Base-by-base conservation (phyloP, 805 yeast species). In the Jamesozyma gamospora region DNA sequence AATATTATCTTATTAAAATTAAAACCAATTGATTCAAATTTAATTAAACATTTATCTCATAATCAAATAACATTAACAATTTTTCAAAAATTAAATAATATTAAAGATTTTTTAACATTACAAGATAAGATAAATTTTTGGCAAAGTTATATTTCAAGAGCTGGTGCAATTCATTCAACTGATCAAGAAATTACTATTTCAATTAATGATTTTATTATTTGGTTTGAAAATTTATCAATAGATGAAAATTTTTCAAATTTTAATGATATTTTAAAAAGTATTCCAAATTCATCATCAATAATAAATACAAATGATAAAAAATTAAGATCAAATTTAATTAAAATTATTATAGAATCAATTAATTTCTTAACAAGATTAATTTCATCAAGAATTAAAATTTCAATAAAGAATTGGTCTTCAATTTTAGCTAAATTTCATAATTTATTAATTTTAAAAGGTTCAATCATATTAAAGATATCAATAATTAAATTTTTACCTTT, bases 141-240 rank as follows among this genome's bases (percentile, higher is more conserved):
- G 79, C 67, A 59, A 48, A 86, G 86, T 0, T 64, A 67, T 35
- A 51, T 65, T 0, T 68, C 72, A 45, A 68, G 75, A 5, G 69
- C 70, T 9, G 90, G 85, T 5, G 78, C 83, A 0, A 47, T 64
- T 30, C 70, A 74, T 17, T 74, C 79, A 0, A 65, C 72, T 7
- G 72, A 69, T 39, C 42, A 54, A 1, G 63, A 71, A 13, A 64
- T 76, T 1, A 65, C 66, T 25, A 49, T 60, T 9, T 64, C 79
- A 0, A 58, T 75, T 15, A 58, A 57, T 17, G 37, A 61, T 2
- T 70, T 74, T 39, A 44, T 68, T 2, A 40, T 41, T 1, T 60
- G 53, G 42, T 61, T 61, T 42, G 51, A 58, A 6, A 12, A 13
- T 4, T 13, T 8, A 2, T 4, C 13, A n/a, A 21, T 25, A 7